Percentiles rank a stretch among this genome's conserved stretches.
Conservation (phyloP, 441 rosid genomes). For the Sinapis alba region DNA sequence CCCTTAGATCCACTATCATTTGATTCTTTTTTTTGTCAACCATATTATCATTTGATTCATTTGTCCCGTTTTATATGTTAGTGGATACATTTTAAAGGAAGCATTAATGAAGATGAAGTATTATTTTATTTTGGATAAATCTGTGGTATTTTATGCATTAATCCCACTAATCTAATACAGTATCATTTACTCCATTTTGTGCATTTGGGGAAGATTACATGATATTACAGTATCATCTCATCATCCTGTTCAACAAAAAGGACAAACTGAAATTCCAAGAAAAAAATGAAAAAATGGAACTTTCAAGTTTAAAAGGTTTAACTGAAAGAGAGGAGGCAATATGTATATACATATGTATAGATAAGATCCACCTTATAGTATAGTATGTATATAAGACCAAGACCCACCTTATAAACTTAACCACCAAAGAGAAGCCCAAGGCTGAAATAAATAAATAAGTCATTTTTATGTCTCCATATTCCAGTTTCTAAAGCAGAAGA, state of each 20-base stretch:
- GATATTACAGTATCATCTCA: constrained; percentile 59
- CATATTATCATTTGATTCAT: background rate
- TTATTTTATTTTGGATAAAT: background rate
- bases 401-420: constrained; percentile 34
- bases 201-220: constrained; percentile 38
- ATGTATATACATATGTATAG: background rate
- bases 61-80: background rate
- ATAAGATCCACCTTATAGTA: constrained; percentile 18
- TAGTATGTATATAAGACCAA: constrained; percentile 10
- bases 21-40: no score
- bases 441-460: constrained; percentile 36
- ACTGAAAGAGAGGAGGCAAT: constrained; percentile 25
- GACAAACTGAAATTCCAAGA: constrained; percentile 46
- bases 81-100: background rate
- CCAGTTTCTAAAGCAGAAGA: constrained; percentile 44
- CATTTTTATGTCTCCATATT: constrained; percentile 39
- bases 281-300: background rate
- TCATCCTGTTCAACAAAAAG: constrained; percentile 36
- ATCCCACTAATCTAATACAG: constrained; percentile 8
- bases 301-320: constrained; percentile 49
- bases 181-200: constrained; percentile 9
- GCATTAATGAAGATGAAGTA: background rate
- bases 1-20: no score
- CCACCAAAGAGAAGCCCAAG: constrained; percentile 28
- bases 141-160: background rate